Evolutionary conservation across 306 rosid genomes (phyloP).

Genomic region (Fagus sylvatica): DNA sequence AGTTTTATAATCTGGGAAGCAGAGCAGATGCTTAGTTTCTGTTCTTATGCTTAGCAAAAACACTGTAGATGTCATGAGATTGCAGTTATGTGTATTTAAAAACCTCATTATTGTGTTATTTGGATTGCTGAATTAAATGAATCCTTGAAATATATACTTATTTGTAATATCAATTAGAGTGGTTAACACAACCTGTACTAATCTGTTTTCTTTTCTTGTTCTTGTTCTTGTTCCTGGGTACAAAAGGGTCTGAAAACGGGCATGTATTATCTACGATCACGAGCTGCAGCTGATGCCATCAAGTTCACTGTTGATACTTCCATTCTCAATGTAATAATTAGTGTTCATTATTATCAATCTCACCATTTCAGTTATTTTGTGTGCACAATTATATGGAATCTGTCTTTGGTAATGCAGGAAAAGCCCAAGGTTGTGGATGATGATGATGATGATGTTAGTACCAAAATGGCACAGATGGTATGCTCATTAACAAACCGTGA

Average conservation of each 20-base stretch:
- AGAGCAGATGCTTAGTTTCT: not conserved
- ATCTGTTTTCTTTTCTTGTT: constrained; percentile 5
- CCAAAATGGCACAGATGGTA: constrained; percentile 81
- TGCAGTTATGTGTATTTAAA: too few species aligned
- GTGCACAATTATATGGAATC: not conserved
- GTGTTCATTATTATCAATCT: not conserved
- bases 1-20: not conserved
- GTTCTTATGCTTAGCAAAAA: not conserved
- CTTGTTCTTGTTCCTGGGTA: constrained; percentile 8
- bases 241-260: constrained; percentile 83
- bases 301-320: constrained; percentile 84
- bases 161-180: not conserved
- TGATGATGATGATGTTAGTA: constrained; percentile 53
- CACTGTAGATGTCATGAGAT: too few species aligned
- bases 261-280: constrained; percentile 83
- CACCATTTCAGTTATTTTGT: not conserved
- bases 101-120: not conserved
- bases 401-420: constrained; percentile 45
- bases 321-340: constrained; percentile 45
- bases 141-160: not conserved
- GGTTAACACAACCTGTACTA: not conserved
- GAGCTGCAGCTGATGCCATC: constrained; percentile 88
- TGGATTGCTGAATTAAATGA: not conserved
- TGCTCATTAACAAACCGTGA: constrained; percentile 83
- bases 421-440: constrained; percentile 32